A percentile compares a stretch with the other conserved stretches of the same genome.
phyloP scores from a whole-genome alignment of 2,329 filamentous ascomycete species.

The Xylariaceae sp. region DNA sequence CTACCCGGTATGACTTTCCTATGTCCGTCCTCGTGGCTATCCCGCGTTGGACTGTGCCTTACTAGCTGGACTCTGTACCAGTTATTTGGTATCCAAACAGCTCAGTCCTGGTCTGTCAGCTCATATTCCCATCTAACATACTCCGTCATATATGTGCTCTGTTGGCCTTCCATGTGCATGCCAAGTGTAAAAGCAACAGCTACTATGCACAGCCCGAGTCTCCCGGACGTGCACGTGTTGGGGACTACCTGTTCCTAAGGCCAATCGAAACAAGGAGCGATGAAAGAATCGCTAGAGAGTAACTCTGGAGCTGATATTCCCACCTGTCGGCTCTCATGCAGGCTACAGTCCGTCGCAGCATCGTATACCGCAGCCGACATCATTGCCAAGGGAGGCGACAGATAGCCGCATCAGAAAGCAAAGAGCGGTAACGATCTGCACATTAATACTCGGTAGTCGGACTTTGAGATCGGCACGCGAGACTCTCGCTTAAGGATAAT shows the following conservation, averaged over 20 bases:
- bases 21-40: constrained; percentile 3
- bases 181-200: constrained; percentile 13
- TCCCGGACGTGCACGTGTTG: neutral
- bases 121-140: neutral
- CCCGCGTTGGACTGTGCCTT: neutral
- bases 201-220: neutral
- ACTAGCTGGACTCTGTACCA: neutral
- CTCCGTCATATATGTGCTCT: neutral
- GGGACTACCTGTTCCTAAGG: neutral
- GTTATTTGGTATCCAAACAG: neutral
- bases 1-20: constrained; percentile 10
- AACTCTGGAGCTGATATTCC: constrained; percentile 6
- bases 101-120: neutral
- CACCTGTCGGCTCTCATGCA: constrained; percentile 2
- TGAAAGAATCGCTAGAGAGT: constrained; percentile 3
- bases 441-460: too few species aligned
- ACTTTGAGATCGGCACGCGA: neutral
- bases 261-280: constrained; percentile 1
- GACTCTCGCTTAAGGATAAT: neutral
- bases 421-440: neutral
- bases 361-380: neutral
- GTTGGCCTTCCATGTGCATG: neutral
- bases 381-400: neutral
- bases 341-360: constrained; percentile 1
- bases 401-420: neutral